Base-by-base conservation (phyloP, 2,329 filamentous ascomycete species). In the Bertia moriformis region DNA sequence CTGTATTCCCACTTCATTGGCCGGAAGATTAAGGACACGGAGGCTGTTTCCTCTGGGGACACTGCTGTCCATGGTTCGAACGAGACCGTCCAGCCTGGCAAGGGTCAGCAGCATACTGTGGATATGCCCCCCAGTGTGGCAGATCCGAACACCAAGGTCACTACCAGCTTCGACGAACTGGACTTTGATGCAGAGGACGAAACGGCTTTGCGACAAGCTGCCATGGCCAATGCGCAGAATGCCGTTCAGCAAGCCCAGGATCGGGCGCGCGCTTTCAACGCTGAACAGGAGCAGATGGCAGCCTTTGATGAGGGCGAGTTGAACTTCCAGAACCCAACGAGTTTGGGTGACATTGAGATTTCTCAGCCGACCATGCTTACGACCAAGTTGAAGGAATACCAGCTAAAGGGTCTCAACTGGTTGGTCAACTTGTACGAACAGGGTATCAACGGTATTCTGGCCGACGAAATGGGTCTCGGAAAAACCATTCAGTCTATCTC, bases 401-500 rank as follows among this genome's bases (percentile, higher is more conserved):
- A 98, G 65, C 68, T 98, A 56, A 98, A 98, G 67, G 91, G 91
- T 62, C 83, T 98, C 57, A 98, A 96, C 56, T 98, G 91, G 91
- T 76, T 98, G 40, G 91, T 94, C 65, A 96, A 98, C 57, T 62
- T 98, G 47, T 98, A 98, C 65, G 91, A 98, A 60, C 91, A 98
- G 60, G 91, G 91, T 57, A 98, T 98, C 82, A 96, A 96, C 63
- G 89, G 89, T 61, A 98, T 98, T 51, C 68, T 98, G 45, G 91
- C 91, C 46, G 91, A 98, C 57, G 91, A 98, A 63, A 98, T 98
- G 91, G 91, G 91, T 76, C 83, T 98, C 18, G 91, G 91, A 58
- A 98, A 98, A 63, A 98, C 91, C 15, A 86, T 98, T 4, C 91
- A 98, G 63, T 96, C 89, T 17, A 98, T 98, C 45, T 96, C 91